Evolutionary conservation across 108 stramenopile genomes (phyloP), one percentile per base, ranked within the genome.

Genomic region (Cyclotella atomus): DNA sequence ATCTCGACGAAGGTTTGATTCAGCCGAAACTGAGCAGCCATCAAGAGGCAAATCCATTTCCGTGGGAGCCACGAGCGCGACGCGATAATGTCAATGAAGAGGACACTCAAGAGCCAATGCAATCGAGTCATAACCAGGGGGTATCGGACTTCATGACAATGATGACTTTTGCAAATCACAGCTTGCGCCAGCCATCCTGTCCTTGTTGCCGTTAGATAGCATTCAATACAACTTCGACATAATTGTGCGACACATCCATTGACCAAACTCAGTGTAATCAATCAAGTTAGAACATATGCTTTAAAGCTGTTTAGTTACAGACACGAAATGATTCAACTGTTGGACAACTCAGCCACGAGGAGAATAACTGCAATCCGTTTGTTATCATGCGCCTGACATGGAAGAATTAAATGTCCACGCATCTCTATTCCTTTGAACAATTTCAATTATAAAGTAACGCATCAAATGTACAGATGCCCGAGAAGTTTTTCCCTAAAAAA

Each of bases 151-250:
- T 59, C 19, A 30, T 59, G 57, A 15, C 6, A 32, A 17, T 25
- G 33, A 59, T 59, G 57, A 59, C 57, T 17, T 59, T 59, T 25
- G 57, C 57, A 10, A 59, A 59, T 59, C 2, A 59, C 0, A 59
- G 15, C 32, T 10, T 35, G 9, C 1, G 57, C 16, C 57, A 3
- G 33, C 57, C 57, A 32, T 32, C 57, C 1, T 59, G 57, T 19
- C 57, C 57, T 12, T 59, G 57, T 35, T 59, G 57, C 29, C 57
- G 32, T 21, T 54, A 6, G 25, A 25, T 3, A 12, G 25, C 53
- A 52, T 52, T n/a, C n/a, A 5, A 52, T 17, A 20, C 17, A 15
- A 52, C 5, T 19, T 19, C n/a, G 50, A 52, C 41, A 41, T 10
- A 41, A 12, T 41, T 10, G 12, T 41, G 41, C n/a, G n/a, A n/a